phyloP scores from a whole-genome alignment of 129 eudicot species.

The Flaveria robusta region DNA sequence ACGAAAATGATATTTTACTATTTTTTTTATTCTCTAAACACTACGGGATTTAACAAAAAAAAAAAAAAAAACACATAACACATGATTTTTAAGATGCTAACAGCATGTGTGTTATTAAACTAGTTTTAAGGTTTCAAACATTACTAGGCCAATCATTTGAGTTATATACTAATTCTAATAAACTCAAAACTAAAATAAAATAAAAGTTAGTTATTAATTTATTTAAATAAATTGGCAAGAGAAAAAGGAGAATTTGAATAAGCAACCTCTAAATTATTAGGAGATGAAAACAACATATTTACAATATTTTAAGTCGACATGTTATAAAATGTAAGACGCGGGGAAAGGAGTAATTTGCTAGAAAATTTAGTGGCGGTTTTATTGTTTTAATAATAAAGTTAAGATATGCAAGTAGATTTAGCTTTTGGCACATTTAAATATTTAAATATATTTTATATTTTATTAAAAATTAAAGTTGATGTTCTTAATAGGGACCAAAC shows the following conservation, averaged over 20 bases:
- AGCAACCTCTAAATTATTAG: constrained; percentile 26
- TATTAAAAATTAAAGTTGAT: neutral
- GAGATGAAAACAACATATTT: constrained; percentile 10
- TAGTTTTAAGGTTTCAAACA: neutral
- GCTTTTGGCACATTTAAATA: constrained; percentile 10
- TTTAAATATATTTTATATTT: constrained; percentile 10
- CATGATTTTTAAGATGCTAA: too few species aligned
- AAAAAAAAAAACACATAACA: too few species aligned
- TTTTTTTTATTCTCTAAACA: too few species aligned
- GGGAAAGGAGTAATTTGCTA: constrained; percentile 13
- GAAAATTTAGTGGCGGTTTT: constrained; percentile 12
- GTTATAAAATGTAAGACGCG: constrained; percentile 18
- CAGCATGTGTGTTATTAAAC: too few species aligned
- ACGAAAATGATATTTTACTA: too few species aligned
- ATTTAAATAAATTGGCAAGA: neutral
- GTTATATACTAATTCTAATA: neutral
- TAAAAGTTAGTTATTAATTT: neutral
- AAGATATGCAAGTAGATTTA: neutral
- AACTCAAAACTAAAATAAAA: neutral
- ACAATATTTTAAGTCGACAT: constrained; percentile 16
- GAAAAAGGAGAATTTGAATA: constrained; percentile 30
- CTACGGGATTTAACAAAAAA: too few species aligned
- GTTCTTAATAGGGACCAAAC: constrained; percentile 6
- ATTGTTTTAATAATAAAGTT: neutral
- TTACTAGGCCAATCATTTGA: neutral